Evolutionary conservation across 257 asterid genomes (phyloP).

Genomic region (Solanum pimpinellifolium): DNA sequence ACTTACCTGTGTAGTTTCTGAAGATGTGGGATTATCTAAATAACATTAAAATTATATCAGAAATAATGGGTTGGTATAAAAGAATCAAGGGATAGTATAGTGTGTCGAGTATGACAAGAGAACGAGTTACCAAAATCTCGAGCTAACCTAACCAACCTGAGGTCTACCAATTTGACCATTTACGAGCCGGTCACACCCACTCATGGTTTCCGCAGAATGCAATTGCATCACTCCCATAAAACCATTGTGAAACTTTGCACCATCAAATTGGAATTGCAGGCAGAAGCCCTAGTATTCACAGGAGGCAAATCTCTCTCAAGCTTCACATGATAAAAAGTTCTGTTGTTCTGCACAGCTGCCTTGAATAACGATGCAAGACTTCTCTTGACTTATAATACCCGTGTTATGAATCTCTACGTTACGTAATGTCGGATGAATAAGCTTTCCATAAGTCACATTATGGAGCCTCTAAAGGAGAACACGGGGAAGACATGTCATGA

Average conservation of each 20-base stretch:
- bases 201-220: background rate
- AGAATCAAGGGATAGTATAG: background rate
- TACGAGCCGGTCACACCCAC: background rate
- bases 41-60: background rate
- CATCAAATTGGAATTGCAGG: background rate
- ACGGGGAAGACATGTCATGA: background rate
- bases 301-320: background rate
- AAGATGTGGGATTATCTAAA: background rate
- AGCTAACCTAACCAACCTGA: background rate
- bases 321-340: background rate
- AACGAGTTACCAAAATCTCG: background rate
- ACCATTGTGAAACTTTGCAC: background rate
- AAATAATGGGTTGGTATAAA: background rate
- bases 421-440: background rate
- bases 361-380: background rate
- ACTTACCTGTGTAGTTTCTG: background rate
- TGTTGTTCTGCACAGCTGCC: background rate
- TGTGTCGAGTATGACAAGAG: background rate
- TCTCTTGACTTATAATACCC: background rate
- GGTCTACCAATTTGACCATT: background rate
- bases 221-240: background rate
- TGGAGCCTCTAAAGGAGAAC: background rate
- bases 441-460: background rate
- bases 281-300: background rate
- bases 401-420: background rate